Evolutionary conservation across 2,329 filamentous ascomycete species (phyloP).

Genomic region (Amesomyces nigricolor): DNA sequence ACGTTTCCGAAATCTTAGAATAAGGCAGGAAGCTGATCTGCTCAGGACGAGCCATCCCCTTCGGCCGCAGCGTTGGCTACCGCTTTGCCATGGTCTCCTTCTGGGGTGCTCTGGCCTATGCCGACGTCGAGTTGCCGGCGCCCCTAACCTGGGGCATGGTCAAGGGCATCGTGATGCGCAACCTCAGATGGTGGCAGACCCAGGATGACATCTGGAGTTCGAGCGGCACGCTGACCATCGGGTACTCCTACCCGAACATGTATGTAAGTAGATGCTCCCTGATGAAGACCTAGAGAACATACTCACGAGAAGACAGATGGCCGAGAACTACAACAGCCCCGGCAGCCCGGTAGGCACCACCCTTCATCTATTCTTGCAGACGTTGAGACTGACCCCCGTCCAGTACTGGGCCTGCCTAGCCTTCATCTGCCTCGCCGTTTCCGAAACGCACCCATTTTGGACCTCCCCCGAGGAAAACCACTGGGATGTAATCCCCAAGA

Average conservation of each 20-base stretch:
- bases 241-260: constrained; percentile 73
- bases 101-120: constrained; percentile 73
- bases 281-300: not conserved
- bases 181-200: constrained; percentile 74
- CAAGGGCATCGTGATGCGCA: constrained; percentile 67
- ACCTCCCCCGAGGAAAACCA: constrained; percentile 59
- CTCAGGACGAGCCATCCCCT: constrained; percentile 60
- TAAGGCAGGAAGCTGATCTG: not conserved
- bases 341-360: constrained; percentile 48
- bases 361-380: not conserved
- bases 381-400: constrained; percentile 15
- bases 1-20: not conserved
- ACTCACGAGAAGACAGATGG: constrained; percentile 42
- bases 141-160: constrained; percentile 74
- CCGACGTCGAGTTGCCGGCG: constrained; percentile 64
- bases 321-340: constrained; percentile 79
- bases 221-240: constrained; percentile 68
- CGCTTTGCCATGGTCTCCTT: constrained; percentile 83
- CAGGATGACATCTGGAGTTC: constrained; percentile 69
- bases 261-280: constrained; percentile 40
- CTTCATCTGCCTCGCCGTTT: constrained; percentile 67
- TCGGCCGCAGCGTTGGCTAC: constrained; percentile 72
- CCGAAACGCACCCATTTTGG: constrained; percentile 70
- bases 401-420: constrained; percentile 76
- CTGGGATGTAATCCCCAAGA: constrained; percentile 48